A percentile compares a stretch with the other conserved stretches of the same genome.
phyloP scores from a whole-genome alignment of 768 basidiomycete species.

The Tephrocybe sp. region DNA sequence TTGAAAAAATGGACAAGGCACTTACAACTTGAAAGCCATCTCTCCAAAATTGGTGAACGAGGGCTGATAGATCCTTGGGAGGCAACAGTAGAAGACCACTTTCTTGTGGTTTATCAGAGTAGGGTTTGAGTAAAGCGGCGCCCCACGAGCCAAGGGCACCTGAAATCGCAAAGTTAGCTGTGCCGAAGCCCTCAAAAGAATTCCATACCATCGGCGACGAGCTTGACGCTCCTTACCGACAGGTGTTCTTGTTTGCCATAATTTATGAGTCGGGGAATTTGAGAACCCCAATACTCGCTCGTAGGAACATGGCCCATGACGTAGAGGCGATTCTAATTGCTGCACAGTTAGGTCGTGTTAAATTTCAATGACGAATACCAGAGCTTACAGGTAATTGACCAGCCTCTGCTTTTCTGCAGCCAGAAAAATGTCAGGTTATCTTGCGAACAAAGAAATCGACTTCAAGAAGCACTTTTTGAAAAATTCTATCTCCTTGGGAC shows the following conservation, averaged over 20 bases:
- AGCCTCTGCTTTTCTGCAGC: conserved; percentile 61
- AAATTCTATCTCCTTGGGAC: conserved; percentile 53
- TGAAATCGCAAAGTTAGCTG: conserved; percentile 19
- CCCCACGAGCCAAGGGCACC: conserved; percentile 92
- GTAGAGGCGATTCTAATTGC: conserved; percentile 54
- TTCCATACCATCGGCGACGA: conserved; percentile 68
- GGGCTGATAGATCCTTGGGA: conserved; percentile 47
- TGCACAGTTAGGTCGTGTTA: background rate
- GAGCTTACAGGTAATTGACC: conserved; percentile 52
- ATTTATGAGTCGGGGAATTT: conserved; percentile 55
- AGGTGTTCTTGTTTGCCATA: conserved; percentile 55
- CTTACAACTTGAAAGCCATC: conserved; percentile 85
- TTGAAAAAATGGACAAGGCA: conserved; percentile 10
- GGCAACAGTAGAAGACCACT: conserved; percentile 66
- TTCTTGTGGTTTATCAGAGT: conserved; percentile 73
- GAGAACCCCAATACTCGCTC: conserved; percentile 64
- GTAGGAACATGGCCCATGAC: conserved; percentile 54
- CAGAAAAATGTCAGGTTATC: background rate
- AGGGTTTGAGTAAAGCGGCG: conserved; percentile 83
- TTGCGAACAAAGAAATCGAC: background rate
- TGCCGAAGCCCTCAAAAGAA: background rate
- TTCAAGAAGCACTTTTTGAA: conserved; percentile 51
- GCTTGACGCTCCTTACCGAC: conserved; percentile 65
- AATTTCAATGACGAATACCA: background rate
- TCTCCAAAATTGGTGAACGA: conserved; percentile 62